Evolutionary conservation across 2,329 filamentous ascomycete genomes (phyloP).

Genomic region (Aspergillus hortae): DNA sequence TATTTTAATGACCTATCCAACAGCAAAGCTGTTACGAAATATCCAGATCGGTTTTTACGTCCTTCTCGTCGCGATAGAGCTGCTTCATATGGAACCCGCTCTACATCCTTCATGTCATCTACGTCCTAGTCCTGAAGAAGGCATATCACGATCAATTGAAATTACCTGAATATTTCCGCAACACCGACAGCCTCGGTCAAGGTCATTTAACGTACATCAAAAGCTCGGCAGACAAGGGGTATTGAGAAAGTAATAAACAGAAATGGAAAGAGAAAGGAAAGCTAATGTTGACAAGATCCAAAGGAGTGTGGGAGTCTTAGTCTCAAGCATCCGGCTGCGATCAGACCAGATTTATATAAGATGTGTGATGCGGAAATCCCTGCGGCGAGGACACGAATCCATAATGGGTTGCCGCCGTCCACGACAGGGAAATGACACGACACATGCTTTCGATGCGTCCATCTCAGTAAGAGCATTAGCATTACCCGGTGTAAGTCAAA

Average conservation of each 20-base stretch:
- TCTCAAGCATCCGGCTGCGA: too few relatives aligned
- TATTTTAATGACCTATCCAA: neutral
- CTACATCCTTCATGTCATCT: neutral
- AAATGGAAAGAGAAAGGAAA: conserved; percentile 4
- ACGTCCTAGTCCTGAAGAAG: neutral
- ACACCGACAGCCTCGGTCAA: conserved; percentile 23
- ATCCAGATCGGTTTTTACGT: too few relatives aligned
- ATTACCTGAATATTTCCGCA: conserved; percentile 15
- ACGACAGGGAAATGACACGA: too few relatives aligned
- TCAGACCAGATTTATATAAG: too few relatives aligned
- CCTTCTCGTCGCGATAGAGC: neutral
- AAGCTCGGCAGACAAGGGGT: conserved; percentile 29
- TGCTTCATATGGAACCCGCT: neutral
- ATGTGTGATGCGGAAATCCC: too few relatives aligned
- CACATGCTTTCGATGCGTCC: too few relatives aligned
- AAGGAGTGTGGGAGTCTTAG: neutral
- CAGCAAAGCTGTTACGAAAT: neutral
- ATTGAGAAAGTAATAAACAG: conserved; percentile 26
- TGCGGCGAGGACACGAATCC: neutral
- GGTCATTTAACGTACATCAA: conserved; percentile 26
- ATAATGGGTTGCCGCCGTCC: too few relatives aligned
- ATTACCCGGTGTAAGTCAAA: neutral
- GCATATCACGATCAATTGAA: conserved; percentile 7
- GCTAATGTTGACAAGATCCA: neutral
- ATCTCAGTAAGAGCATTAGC: too few relatives aligned